Evolutionary conservation across 768 basidiomycete species (phyloP).

Genomic region (Lenzites betulinus): DNA sequence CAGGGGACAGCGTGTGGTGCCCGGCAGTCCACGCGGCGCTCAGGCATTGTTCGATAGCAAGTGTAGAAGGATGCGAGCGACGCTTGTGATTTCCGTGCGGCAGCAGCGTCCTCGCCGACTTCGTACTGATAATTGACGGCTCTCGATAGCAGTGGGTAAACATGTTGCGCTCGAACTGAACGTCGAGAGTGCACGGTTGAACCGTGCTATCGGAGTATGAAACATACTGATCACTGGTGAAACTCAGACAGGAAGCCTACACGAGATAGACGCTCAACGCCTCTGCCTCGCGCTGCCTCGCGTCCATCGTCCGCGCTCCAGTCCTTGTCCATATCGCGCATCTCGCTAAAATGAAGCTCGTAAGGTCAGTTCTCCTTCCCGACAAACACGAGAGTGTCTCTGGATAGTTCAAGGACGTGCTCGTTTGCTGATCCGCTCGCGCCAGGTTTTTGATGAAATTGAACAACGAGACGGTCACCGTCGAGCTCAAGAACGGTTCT

Average conservation of each 20-base stretch:
- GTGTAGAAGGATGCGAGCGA: too few relatives aligned
- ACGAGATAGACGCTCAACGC: not conserved
- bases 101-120: too few relatives aligned
- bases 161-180: too few relatives aligned
- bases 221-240: too few relatives aligned
- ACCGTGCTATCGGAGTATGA: not conserved
- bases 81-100: too few relatives aligned
- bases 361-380: slow-evolving; percentile 52
- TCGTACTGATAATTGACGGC: too few relatives aligned
- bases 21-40: too few relatives aligned
- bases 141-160: too few relatives aligned
- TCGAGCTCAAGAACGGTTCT: slow-evolving; percentile 98
- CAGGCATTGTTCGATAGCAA: too few relatives aligned
- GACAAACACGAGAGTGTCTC: not conserved
- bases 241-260: not conserved
- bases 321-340: not conserved
- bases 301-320: not conserved
- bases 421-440: not conserved
- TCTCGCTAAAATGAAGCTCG: slow-evolving; percentile 71
- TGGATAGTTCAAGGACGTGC: not conserved
- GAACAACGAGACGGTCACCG: slow-evolving; percentile 98
- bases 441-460: slow-evolving; percentile 97
- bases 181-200: too few relatives aligned
- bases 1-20: too few relatives aligned
- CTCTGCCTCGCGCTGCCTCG: not conserved